These are phyloP conservation scores for Jaltomata sinuosa DNA, from an alignment of 257 asterid species.

Conservation along the genomic window DNA sequence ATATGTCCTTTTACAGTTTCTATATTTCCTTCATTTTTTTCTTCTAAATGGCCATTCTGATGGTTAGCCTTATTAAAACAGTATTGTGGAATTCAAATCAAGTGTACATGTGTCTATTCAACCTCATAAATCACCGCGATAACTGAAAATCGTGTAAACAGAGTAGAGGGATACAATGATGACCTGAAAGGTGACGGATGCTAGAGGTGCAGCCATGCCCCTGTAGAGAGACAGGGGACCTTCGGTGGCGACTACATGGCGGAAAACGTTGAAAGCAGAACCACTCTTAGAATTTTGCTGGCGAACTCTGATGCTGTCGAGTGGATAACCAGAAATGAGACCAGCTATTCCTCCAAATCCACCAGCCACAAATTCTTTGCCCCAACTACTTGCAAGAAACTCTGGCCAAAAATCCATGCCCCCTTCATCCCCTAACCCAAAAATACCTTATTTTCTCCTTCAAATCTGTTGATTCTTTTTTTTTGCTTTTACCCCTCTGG, in stretches of 20 bases:
- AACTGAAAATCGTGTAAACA: background rate
- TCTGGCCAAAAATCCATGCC: constrained; percentile 79
- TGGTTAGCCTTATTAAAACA: background rate
- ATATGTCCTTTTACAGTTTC: background rate
- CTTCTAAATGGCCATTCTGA: too few species aligned
- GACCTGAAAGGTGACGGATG: constrained; percentile 73
- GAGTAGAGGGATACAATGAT: background rate
- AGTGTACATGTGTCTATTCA: background rate
- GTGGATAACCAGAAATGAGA: constrained; percentile 65
- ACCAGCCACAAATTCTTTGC: constrained; percentile 79
- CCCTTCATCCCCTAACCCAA: background rate
- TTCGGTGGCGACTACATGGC: constrained; percentile 30
- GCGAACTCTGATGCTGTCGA: constrained; percentile 64
- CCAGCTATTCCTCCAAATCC: constrained; percentile 77
- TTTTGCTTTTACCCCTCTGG: background rate
- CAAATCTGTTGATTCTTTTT: too few species aligned
- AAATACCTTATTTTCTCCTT: background rate
- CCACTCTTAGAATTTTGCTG: constrained; percentile 49
- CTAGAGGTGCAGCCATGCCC: constrained; percentile 83
- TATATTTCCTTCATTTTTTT: background rate
- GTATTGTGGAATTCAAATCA: background rate
- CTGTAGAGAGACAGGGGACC: constrained; percentile 62
- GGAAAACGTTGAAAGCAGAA: constrained; percentile 41
- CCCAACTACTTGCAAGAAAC: constrained; percentile 67
- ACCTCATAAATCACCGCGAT: background rate